Percentiles rank a stretch among this genome's conserved stretches.
phyloP scores from a whole-genome alignment of 306 rosid species.

The Vicia faba region DNA sequence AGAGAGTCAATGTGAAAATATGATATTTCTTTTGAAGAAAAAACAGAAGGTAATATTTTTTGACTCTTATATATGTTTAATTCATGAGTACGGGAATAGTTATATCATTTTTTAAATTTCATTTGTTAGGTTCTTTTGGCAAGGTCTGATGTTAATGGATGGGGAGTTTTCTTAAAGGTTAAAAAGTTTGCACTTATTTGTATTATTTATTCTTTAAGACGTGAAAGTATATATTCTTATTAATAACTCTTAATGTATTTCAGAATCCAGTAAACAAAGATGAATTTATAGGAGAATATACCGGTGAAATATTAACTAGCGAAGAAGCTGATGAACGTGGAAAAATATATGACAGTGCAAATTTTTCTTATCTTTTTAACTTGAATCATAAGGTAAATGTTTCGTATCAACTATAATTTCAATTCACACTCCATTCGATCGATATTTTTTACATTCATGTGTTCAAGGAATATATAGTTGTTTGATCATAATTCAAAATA shows the following conservation, averaged over 20 bases:
- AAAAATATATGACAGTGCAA: conserved; percentile 70
- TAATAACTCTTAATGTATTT: conserved; percentile 42
- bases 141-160: conserved; percentile 80
- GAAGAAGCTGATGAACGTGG: conserved; percentile 84
- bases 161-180: conserved; percentile 97
- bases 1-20: conserved; percentile 86
- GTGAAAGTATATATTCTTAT: conserved; percentile 7
- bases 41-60: conserved; percentile 71
- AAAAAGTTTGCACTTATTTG: neutral
- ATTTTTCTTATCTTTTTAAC: conserved; percentile 80
- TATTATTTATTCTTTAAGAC: neutral
- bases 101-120: conserved; percentile 26
- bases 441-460: no score
- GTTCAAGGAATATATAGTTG: no score
- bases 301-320: conserved; percentile 73
- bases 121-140: conserved; percentile 71
- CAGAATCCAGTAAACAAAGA: conserved; percentile 79
- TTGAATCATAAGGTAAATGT: conserved; percentile 76
- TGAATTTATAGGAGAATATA: conserved; percentile 88
- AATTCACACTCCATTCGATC: no score
- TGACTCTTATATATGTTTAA: conserved; percentile 12
- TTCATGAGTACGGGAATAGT: conserved; percentile 16
- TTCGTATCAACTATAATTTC: neutral
- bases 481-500: no score
- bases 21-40: conserved; percentile 73